Base-by-base conservation (phyloP, 805 yeast species). In the Lipomyces anomalus region DNA sequence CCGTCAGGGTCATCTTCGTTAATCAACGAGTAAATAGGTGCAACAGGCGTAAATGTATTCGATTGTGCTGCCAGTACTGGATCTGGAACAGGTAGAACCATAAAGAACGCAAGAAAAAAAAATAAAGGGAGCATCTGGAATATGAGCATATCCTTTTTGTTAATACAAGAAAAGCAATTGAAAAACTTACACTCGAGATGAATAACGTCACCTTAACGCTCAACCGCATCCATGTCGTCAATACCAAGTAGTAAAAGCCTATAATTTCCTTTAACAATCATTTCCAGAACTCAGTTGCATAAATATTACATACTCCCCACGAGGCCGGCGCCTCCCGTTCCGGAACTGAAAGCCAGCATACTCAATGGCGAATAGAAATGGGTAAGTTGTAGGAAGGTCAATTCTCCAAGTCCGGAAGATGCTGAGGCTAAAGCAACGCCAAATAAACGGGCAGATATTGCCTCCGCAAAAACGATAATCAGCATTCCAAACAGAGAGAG, bases 241-340 rank as follows among this genome's bases (percentile, higher is more conserved):
- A 50, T 1, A 82, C 54, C 73, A 90, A 58, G 59, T 77, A 89
- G 11, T 75, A 59, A 43, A 83, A 84, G 44, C 64, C 57, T 47
- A 21, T 22, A 22, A 11, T 11, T 6, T 34, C 11, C 16, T 34
- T 13, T 11, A 16, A 7, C 9, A n/a, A 13, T 38, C 13, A 17
- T 32, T 20, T 17, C 41, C 32, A 11, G 17, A 37, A 9, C 6
- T 7, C 40, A 38, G 1, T 41, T 35, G 16, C 17, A 18, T n/a
- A 9, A 18, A 9, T 42, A 13, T 26, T 18, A 16, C 54, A 4
- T 48, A 42, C 89, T 78, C 0, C 97, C 98, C 17, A 77, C 73
- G 4, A 90, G 63, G 0, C 98, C 98, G 1, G 98, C 97, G 17
- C 87, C 95, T 2, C 98, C 97, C 0, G 97, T 90, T 1, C 98